Conservation (phyloP, 129 eudicot genomes). For the Solidago caesia region DNA sequence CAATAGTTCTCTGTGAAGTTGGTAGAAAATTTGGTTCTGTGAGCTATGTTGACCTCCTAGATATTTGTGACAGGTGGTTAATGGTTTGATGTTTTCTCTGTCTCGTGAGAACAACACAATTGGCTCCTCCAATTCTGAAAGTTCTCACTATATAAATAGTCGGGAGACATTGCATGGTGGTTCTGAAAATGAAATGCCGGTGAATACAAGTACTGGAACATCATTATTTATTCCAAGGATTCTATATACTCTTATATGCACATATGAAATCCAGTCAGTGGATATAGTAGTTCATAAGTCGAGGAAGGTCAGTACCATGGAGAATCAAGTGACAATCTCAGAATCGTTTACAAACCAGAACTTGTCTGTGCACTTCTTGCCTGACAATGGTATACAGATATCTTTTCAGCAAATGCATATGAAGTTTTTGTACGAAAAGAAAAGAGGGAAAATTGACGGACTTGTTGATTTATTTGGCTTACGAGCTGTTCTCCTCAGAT, state of each 20-base stretch:
- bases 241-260: slow-evolving; percentile 35
- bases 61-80: slow-evolving; percentile 46
- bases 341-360: slow-evolving; percentile 34
- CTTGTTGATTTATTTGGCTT: slow-evolving; percentile 43
- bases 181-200: slow-evolving; percentile 34
- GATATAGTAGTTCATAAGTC: slow-evolving; percentile 59
- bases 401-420: slow-evolving; percentile 36
- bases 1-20: neutral
- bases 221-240: slow-evolving; percentile 25
- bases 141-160: slow-evolving; percentile 25
- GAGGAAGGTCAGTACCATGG: slow-evolving; percentile 37
- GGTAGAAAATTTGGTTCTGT: slow-evolving; percentile 12
- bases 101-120: slow-evolving; percentile 26
- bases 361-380: slow-evolving; percentile 41
- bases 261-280: slow-evolving; percentile 52
- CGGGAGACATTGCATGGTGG: slow-evolving; percentile 34
- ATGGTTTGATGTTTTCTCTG: slow-evolving; percentile 35
- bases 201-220: slow-evolving; percentile 27
- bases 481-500: slow-evolving; percentile 45
- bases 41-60: slow-evolving; percentile 24
- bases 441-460: slow-evolving; percentile 41
- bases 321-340: slow-evolving; percentile 27
- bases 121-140: slow-evolving; percentile 30
- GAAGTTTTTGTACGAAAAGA: slow-evolving; percentile 36
- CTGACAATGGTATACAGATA: slow-evolving; percentile 55